Conservation (phyloP, 139 green algal genomes). For the Dunaliella primolecta region DNA sequence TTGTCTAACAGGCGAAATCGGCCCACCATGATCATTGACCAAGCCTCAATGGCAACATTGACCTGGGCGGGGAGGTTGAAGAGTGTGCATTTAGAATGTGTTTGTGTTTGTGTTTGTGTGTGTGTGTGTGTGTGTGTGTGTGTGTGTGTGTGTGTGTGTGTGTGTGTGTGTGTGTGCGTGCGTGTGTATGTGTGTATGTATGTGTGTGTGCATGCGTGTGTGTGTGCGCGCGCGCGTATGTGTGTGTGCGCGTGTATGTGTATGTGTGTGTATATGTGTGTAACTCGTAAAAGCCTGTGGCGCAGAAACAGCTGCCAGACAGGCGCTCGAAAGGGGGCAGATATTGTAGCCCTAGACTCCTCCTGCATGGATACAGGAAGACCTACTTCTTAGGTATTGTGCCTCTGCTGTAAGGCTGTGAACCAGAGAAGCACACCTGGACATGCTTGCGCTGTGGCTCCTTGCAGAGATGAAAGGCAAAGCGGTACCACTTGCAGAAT, state of each 20-base stretch:
- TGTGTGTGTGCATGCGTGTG: not conserved
- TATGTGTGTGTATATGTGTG: too few relatives aligned
- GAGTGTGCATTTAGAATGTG: not conserved
- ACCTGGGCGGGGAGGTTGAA: constrained; percentile 27
- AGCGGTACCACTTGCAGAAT: constrained; percentile 54
- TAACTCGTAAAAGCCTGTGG: too few relatives aligned
- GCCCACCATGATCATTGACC: constrained; percentile 53
- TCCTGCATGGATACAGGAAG: too few relatives aligned
- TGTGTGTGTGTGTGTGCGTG: not conserved
- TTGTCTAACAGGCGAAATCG: constrained; percentile 66
- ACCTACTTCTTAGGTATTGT: too few relatives aligned
- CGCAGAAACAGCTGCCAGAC: too few relatives aligned
- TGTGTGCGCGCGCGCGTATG: too few relatives aligned
- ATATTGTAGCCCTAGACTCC: too few relatives aligned
- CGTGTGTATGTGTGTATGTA: not conserved
- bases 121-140: not conserved
- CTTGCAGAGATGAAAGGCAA: constrained; percentile 48
- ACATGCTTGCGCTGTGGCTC: constrained; percentile 38
- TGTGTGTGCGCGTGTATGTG: too few relatives aligned
- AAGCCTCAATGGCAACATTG: constrained; percentile 40
- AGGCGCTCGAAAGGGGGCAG: too few relatives aligned
- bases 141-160: not conserved
- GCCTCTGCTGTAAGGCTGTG: too few relatives aligned
- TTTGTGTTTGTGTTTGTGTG: not conserved
- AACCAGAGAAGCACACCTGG: too few relatives aligned